Conservation (phyloP, 2,329 filamentous ascomycete species). For the Aspergillus viridinutans region DNA sequence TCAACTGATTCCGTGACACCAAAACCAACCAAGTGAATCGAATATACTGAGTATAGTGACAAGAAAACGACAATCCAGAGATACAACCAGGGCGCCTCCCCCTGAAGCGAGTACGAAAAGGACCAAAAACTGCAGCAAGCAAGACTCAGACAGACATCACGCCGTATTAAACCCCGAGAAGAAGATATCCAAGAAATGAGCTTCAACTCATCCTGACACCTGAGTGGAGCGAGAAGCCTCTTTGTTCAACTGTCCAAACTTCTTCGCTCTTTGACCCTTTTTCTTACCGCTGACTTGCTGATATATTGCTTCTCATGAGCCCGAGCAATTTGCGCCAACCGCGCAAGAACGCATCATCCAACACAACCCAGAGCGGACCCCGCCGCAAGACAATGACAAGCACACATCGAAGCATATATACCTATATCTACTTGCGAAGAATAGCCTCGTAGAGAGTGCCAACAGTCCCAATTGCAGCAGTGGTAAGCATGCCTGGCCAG, state of each 20-base stretch:
- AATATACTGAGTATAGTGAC: not conserved
- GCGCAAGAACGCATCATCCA: not conserved
- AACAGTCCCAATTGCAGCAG: slow-evolving; percentile 38
- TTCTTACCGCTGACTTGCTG: not conserved
- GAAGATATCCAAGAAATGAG: slow-evolving; percentile 9
- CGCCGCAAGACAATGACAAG: slow-evolving; percentile 2
- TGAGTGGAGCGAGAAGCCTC: not conserved
- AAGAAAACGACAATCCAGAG: not conserved
- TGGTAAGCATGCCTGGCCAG: slow-evolving; percentile 37
- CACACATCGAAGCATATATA: not conserved
- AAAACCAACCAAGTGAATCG: slow-evolving; percentile 3
- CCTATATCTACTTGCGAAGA: slow-evolving; percentile 32
- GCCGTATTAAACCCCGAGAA: slow-evolving; percentile 8
- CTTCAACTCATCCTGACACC: not conserved
- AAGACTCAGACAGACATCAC: slow-evolving; percentile 5
- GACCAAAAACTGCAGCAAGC: not conserved
- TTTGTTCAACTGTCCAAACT: not conserved
- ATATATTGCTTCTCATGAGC: not conserved
- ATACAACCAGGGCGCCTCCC: not conserved
- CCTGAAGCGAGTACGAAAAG: not conserved
- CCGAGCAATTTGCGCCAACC: not conserved
- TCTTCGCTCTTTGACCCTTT: not conserved
- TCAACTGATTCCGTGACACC: not conserved
- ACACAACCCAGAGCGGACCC: not conserved
- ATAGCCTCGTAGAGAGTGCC: slow-evolving; percentile 46